These are phyloP conservation scores for Pterocarpus santalinus DNA, from an alignment of 306 rosid species.

Conservation along the genomic window DNA sequence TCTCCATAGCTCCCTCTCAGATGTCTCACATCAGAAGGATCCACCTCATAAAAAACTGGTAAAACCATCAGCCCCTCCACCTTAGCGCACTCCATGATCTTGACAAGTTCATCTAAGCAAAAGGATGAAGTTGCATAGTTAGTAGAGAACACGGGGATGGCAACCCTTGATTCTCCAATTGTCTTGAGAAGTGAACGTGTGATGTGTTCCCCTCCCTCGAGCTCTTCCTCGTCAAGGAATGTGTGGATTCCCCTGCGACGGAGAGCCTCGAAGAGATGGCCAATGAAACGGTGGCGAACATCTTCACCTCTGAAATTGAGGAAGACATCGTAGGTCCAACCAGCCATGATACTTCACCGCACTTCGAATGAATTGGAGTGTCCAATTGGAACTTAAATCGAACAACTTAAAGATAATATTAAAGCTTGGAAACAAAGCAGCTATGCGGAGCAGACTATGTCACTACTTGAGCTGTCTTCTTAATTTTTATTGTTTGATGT, in stretches of 20 bases:
- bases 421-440: too few relatives aligned
- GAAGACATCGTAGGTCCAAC: not conserved
- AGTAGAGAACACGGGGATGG: not conserved
- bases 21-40: not conserved
- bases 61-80: not conserved
- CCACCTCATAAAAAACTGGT: slow-evolving; percentile 8
- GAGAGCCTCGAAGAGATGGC: not conserved
- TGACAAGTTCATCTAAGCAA: not conserved
- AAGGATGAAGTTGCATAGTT: not conserved
- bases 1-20: not conserved
- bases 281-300: not conserved
- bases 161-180: not conserved
- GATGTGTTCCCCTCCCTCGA: not conserved
- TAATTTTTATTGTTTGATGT: too few relatives aligned
- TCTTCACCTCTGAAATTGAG: not conserved
- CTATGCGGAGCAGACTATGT: too few relatives aligned
- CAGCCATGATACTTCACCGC: not conserved
- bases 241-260: not conserved
- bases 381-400: not conserved
- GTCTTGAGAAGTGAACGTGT: not conserved
- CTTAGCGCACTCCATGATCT: not conserved
- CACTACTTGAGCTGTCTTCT: too few relatives aligned
- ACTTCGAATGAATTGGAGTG: not conserved
- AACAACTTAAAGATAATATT: too few relatives aligned
- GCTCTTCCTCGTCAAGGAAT: not conserved